These are phyloP conservation scores for Dendrobium huoshanense DNA, from an alignment of 106 monocot species.

Conservation along the genomic window DNA sequence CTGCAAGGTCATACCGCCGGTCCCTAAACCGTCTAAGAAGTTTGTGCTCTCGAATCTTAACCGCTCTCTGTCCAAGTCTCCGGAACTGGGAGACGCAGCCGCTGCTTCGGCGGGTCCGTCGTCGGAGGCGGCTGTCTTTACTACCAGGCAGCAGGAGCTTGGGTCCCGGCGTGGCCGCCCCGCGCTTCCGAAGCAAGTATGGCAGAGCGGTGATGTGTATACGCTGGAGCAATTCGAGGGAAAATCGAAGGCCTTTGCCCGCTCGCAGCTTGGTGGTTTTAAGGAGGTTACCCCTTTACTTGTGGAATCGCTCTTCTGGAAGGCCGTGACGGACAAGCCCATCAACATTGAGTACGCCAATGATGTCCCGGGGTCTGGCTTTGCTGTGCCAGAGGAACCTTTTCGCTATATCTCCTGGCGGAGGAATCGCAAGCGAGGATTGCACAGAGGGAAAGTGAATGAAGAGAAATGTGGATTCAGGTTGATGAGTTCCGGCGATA, in stretches of 20 bases:
- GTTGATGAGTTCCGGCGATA: not conserved
- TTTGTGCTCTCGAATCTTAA: slow-evolving; percentile 75
- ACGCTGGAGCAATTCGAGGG: slow-evolving; percentile 90
- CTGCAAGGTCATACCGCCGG: slow-evolving; percentile 93
- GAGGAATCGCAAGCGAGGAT: slow-evolving; percentile 27
- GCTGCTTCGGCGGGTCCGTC: not conserved
- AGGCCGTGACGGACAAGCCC: slow-evolving; percentile 58
- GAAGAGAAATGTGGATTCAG: slow-evolving; percentile 6
- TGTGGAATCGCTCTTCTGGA: slow-evolving; percentile 86
- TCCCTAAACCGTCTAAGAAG: slow-evolving; percentile 57
- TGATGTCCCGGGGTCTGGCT: slow-evolving; percentile 95
- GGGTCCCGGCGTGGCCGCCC: slow-evolving; percentile 29
- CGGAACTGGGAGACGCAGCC: slow-evolving; percentile 15
- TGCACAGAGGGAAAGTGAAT: not conserved
- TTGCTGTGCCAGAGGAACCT: slow-evolving; percentile 32
- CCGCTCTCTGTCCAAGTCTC: slow-evolving; percentile 41
- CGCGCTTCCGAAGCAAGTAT: slow-evolving; percentile 66
- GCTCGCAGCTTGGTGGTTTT: slow-evolving; percentile 31
- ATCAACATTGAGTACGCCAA: slow-evolving; percentile 91
- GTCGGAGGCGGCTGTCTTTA: slow-evolving; percentile 32
- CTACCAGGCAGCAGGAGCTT: slow-evolving; percentile 84
- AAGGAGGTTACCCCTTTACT: slow-evolving; percentile 46
- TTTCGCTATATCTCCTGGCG: slow-evolving; percentile 11
- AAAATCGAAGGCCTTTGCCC: slow-evolving; percentile 62
- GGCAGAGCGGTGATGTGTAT: slow-evolving; percentile 90